A percentile compares a stretch with the other conserved stretches of the same genome.
phyloP scores from a whole-genome alignment of 2,329 filamentous ascomycete genomes.

The Sclerotinia minor region DNA sequence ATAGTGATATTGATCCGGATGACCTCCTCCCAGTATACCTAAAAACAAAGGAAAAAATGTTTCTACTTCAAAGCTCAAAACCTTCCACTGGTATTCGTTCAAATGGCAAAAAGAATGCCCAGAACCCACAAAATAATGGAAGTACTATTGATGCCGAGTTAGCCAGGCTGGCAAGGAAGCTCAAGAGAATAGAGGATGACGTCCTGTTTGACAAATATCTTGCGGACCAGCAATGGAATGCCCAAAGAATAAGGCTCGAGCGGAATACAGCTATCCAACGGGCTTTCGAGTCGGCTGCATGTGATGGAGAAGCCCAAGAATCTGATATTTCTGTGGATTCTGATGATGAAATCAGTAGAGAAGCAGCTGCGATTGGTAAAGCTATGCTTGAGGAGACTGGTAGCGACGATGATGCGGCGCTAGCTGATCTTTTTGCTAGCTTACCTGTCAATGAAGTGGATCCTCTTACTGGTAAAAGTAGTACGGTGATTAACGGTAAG shows the following conservation, averaged over 20 bases:
- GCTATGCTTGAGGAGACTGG: conserved; percentile 58
- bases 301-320: conserved; percentile 35
- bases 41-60: conserved; percentile 68
- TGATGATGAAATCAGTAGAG: conserved; percentile 51
- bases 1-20: conserved; percentile 74
- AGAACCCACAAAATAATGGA: conserved; percentile 27
- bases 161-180: conserved; percentile 68
- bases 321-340: conserved; percentile 43
- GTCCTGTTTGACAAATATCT: conserved; percentile 69
- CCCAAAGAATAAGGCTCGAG: conserved; percentile 58
- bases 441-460: conserved; percentile 63
- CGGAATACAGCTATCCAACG: conserved; percentile 58
- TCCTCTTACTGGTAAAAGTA: conserved; percentile 57
- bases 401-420: conserved; percentile 53
- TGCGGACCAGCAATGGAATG: conserved; percentile 66
- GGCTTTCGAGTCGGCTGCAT: conserved; percentile 33
- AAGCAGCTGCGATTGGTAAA: conserved; percentile 59
- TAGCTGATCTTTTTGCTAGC: conserved; percentile 59
- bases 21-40: conserved; percentile 75
- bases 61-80: conserved; percentile 56
- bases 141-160: conserved; percentile 46
- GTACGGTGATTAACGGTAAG: conserved; percentile 54
- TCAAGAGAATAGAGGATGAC: conserved; percentile 76
- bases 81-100: conserved; percentile 45
- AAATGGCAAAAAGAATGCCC: conserved; percentile 25